Conservation (phyloP, 805 yeast species). For the Hanseniaspora jakobsenii region DNA sequence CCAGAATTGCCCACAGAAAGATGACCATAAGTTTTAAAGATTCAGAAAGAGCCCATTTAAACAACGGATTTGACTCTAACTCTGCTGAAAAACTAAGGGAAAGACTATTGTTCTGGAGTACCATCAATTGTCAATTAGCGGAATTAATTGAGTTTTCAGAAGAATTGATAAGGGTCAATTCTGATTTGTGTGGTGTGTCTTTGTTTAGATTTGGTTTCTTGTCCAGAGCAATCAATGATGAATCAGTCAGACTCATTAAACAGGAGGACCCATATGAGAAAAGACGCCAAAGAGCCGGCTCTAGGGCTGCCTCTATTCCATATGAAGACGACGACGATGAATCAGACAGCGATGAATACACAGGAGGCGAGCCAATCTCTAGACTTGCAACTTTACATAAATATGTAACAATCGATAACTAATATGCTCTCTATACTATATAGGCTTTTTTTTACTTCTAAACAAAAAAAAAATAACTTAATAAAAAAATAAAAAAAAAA, state of each 20-base stretch:
- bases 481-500: not conserved
- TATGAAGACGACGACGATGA: slow-evolving; percentile 18
- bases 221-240: slow-evolving; percentile 36
- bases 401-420: slow-evolving; percentile 11
- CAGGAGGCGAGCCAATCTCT: slow-evolving; percentile 13
- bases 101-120: slow-evolving; percentile 40
- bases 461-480: no score
- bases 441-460: no score
- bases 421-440: no score
- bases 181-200: slow-evolving; percentile 36
- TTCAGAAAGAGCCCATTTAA: slow-evolving; percentile 33
- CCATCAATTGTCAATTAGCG: slow-evolving; percentile 37
- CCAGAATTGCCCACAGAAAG: slow-evolving; percentile 37
- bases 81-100: slow-evolving; percentile 30
- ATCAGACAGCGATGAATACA: slow-evolving; percentile 22
- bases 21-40: slow-evolving; percentile 34
- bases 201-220: slow-evolving; percentile 41
- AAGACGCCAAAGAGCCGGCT: no score
- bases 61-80: slow-evolving; percentile 34
- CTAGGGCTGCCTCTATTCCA: no score
- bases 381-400: slow-evolving; percentile 13
- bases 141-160: slow-evolving; percentile 41
- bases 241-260: slow-evolving; percentile 34
- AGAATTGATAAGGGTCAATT: slow-evolving; percentile 33
- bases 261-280: no score